Percentiles rank a stretch among this genome's conserved stretches.
These are phyloP conservation scores for Drechslerella dactyloides DNA, from an alignment of 2,329 filamentous ascomycete genomes.

Conservation along the genomic window DNA sequence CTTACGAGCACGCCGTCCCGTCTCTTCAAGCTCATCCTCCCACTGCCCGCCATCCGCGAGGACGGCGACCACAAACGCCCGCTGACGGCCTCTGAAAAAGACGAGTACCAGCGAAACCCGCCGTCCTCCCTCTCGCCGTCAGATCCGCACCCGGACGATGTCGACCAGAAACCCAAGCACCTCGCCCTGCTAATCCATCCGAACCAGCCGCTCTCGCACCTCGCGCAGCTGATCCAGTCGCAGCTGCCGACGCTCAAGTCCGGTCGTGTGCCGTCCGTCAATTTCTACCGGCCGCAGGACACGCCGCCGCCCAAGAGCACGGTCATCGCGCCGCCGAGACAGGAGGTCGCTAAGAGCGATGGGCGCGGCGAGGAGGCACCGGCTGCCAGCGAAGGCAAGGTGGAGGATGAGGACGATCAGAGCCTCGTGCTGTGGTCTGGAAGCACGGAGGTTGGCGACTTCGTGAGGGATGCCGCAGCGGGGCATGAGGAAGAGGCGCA, in stretches of 20 bases:
- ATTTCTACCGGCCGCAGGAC: constrained; percentile 82
- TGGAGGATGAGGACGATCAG: constrained; percentile 60
- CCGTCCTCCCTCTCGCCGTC: constrained; percentile 21
- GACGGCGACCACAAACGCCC: constrained; percentile 23
- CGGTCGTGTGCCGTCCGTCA: constrained; percentile 72
- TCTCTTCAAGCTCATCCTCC: constrained; percentile 79
- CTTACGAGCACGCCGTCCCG: constrained; percentile 80
- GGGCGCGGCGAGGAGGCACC: constrained; percentile 74
- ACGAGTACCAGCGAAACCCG: constrained; percentile 40
- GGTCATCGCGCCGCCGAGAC: constrained; percentile 55
- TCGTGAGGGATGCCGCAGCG: constrained; percentile 85
- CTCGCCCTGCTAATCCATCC: constrained; percentile 85
- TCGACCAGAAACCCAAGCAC: constrained; percentile 62
- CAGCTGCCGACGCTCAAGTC: constrained; percentile 74
- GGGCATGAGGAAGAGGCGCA: constrained; percentile 67
- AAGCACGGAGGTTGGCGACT: constrained; percentile 89
- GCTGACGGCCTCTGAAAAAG: constrained; percentile 19
- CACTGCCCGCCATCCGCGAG: constrained; percentile 63
- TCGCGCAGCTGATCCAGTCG: constrained; percentile 85
- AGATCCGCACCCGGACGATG: constrained; percentile 3
- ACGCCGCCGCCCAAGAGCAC: constrained; percentile 18
- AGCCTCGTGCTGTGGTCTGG: constrained; percentile 85
- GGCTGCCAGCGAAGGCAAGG: constrained; percentile 61
- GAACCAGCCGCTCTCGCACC: constrained; percentile 87
- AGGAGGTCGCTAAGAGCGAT: constrained; percentile 72